phyloP scores from a whole-genome alignment of 495 filamentous ascomycete genomes.

The Neurospora sp. region DNA sequence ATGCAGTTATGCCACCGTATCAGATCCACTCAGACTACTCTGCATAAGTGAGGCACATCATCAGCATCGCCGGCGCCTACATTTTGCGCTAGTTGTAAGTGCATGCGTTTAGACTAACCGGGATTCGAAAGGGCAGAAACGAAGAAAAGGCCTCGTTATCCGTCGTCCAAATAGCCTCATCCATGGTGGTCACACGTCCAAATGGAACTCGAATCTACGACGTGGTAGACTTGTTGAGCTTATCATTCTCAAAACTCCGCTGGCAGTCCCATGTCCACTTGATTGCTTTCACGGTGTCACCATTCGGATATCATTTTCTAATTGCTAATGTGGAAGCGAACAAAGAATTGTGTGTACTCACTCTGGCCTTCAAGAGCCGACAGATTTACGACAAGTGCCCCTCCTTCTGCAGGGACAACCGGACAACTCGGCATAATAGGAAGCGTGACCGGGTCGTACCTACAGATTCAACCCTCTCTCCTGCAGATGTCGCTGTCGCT shows the following conservation, averaged over 20 bases:
- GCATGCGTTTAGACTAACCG: background rate
- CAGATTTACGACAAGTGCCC: background rate
- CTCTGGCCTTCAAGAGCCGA: too few species aligned
- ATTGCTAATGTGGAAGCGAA: too few species aligned
- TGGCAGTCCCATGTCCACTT: background rate
- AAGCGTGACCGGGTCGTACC: background rate
- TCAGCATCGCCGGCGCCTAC: background rate
- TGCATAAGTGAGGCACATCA: background rate
- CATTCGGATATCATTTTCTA: background rate
- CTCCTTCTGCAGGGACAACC: background rate
- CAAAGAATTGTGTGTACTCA: too few species aligned
- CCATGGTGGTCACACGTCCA: background rate
- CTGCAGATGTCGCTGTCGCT: too few species aligned
- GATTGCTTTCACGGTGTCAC: background rate
- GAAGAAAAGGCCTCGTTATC: background rate
- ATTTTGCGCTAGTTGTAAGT: background rate
- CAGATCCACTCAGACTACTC: background rate
- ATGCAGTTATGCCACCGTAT: background rate
- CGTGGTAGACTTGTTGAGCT: background rate
- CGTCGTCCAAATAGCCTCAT: background rate
- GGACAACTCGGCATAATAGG: background rate
- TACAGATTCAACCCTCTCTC: background rate
- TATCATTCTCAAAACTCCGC: background rate
- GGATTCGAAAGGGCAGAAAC: background rate
- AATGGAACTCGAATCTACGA: background rate